These are phyloP conservation scores for Epichloe sp. DNA, from an alignment of 2,329 filamentous ascomycete genomes.

Conservation along the genomic window DNA sequence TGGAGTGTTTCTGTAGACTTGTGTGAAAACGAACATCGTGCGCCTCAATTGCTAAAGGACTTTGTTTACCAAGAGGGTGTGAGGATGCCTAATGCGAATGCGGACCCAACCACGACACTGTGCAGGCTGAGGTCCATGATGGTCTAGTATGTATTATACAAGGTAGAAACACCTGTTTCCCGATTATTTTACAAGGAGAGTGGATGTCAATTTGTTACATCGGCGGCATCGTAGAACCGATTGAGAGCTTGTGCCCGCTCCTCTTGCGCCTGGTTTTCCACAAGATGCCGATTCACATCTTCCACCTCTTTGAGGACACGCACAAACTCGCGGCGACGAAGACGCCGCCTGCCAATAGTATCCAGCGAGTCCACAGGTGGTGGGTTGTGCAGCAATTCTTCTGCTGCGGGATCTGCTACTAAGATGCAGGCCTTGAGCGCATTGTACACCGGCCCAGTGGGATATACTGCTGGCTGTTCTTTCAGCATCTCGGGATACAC, in stretches of 20 bases:
- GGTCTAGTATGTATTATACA: background rate
- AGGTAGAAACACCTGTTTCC: background rate
- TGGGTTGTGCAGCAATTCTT: constrained; percentile 15
- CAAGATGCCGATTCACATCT: constrained; percentile 8
- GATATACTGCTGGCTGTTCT: constrained; percentile 37
- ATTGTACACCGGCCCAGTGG: constrained; percentile 29
- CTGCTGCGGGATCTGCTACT: constrained; percentile 39
- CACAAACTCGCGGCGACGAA: constrained; percentile 20
- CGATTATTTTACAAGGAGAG: background rate
- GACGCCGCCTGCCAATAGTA: constrained; percentile 9
- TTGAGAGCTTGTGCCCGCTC: constrained; percentile 7
- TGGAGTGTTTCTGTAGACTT: too few species aligned
- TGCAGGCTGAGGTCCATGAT: too few species aligned
- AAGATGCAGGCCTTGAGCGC: constrained; percentile 41
- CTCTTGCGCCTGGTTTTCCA: constrained; percentile 6
- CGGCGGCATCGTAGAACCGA: constrained; percentile 1
- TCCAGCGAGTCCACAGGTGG: constrained; percentile 3
- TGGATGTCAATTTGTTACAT: background rate
- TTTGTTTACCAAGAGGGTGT: too few species aligned
- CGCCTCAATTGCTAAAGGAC: too few species aligned
- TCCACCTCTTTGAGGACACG: constrained; percentile 20
- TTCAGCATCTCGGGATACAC: constrained; percentile 46
- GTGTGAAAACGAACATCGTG: too few species aligned
- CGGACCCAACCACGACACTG: too few species aligned
- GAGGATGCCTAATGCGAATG: too few species aligned